A percentile compares a stretch with the other conserved stretches of the same genome.
Evolutionary conservation across 331 rosid genomes (phyloP).

Genomic region (Malus hybrid): DNA sequence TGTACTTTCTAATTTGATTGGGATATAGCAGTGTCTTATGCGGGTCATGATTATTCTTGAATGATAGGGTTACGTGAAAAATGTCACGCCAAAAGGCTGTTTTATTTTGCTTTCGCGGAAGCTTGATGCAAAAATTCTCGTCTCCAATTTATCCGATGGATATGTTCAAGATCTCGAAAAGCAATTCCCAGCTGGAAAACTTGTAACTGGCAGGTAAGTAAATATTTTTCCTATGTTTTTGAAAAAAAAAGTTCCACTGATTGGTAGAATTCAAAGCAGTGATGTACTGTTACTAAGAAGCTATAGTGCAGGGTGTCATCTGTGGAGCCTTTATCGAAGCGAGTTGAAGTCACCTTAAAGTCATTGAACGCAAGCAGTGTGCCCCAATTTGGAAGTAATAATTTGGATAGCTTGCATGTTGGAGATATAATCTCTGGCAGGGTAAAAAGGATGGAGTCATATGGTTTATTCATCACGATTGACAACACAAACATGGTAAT

Average conservation of each 20-base stretch:
- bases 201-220: conserved; percentile 65
- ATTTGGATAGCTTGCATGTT: conserved; percentile 46
- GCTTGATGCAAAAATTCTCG: conserved; percentile 74
- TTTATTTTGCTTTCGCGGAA: conserved; percentile 70
- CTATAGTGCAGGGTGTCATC: conserved; percentile 59
- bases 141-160: conserved; percentile 70
- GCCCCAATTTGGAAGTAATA: conserved; percentile 32
- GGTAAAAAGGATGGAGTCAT: conserved; percentile 75
- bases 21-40: conserved; percentile 8
- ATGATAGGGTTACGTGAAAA: conserved; percentile 74
- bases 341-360: conserved; percentile 83
- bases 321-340: conserved; percentile 73
- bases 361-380: conserved; percentile 25
- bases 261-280: conserved; percentile 4
- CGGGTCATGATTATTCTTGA: conserved; percentile 2
- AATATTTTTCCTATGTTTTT: not conserved
- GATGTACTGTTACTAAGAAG: conserved; percentile 21
- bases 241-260: not conserved
- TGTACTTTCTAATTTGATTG: not conserved
- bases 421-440: conserved; percentile 74
- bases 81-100: conserved; percentile 76
- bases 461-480: conserved; percentile 75
- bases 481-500: conserved; percentile 62
- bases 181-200: conserved; percentile 79
- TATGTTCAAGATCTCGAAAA: conserved; percentile 54